Base-by-base conservation (phyloP, 73 alveolate genomes). In the Paramecium bursaria region DNA sequence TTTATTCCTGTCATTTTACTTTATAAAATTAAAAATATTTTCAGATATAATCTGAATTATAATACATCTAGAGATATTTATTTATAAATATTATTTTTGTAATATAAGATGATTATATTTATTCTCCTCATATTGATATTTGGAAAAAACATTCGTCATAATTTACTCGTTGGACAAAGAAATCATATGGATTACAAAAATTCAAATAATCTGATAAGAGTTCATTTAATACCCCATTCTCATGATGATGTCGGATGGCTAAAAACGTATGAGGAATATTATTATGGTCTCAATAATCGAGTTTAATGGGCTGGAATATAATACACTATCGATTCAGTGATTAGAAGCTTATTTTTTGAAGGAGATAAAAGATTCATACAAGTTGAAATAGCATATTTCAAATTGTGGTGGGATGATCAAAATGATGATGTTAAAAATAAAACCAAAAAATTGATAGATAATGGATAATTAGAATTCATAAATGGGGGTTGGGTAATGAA, bases 171-270 rank as follows among this genome's bases (percentile, higher is more conserved):
- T n/a, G n/a, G n/a, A n/a, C n/a, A n/a, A n/a, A n/a, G n/a, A n/a
- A n/a, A n/a, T n/a, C n/a, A n/a, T n/a, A n/a, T n/a, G n/a, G n/a
- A n/a, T n/a, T n/a, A n/a, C n/a, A n/a, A n/a, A n/a, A n/a, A 50
- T 50, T 31, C 74, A 10, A 15, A 29, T 22, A 53, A 76, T 46
- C 35, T 33, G 15, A 46, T 76, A 0, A 29, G 75, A 21, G 92
- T 95, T 25, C 99, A 94, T 80, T 86, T 95, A n/a, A 92, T 95
- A 6, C 89, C 98, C 3, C 99, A 95, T 75, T 86, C 99, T 3
- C 99, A 95, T 74, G 97, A 95, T 79, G 99, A 95, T 87, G 98
- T 96, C 14, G 99, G 99, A 10, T 95, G 99, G 99, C 93, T 94
- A 9, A 92, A 93, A 87, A 88, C 98, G 21, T 90, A 88, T 60